phyloP scores from a whole-genome alignment of 192 early-diverging fungal species.

The Jimgerdemannia flammicorona region DNA sequence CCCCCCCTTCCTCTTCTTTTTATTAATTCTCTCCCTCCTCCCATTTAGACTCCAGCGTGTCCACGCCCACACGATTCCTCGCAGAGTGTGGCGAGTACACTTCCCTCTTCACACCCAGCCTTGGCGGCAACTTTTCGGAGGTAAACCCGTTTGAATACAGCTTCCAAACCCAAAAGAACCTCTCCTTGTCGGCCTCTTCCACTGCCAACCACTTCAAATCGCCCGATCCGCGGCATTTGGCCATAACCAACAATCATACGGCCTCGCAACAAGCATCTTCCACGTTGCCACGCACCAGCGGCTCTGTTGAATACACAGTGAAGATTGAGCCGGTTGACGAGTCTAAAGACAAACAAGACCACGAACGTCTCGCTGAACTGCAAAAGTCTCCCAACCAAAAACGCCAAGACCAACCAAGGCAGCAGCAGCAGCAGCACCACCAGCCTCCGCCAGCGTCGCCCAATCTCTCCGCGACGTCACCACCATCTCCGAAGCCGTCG shows the following conservation, averaged over 20 bases:
- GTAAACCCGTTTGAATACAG: conserved; percentile 5
- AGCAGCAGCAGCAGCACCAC: background rate
- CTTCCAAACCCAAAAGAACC: conserved; percentile 4
- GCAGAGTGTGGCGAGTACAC: background rate
- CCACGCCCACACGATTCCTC: conserved; percentile 2
- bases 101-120: background rate
- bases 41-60: background rate
- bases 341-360: background rate
- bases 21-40: background rate
- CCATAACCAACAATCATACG: background rate
- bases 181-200: background rate
- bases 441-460: background rate
- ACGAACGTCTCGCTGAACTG: background rate
- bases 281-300: background rate
- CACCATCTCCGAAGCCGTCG: background rate
- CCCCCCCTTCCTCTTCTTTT: background rate
- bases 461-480: background rate
- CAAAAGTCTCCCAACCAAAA: no score
- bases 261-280: conserved; percentile 1
- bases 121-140: background rate
- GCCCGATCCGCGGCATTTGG: background rate
- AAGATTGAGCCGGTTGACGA: background rate
- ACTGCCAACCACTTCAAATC: background rate
- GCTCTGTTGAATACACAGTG: background rate
- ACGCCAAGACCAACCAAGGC: no score